Evolutionary conservation across 2,329 filamentous ascomycete species (phyloP).

Genomic region (Pezicula carpinea): DNA sequence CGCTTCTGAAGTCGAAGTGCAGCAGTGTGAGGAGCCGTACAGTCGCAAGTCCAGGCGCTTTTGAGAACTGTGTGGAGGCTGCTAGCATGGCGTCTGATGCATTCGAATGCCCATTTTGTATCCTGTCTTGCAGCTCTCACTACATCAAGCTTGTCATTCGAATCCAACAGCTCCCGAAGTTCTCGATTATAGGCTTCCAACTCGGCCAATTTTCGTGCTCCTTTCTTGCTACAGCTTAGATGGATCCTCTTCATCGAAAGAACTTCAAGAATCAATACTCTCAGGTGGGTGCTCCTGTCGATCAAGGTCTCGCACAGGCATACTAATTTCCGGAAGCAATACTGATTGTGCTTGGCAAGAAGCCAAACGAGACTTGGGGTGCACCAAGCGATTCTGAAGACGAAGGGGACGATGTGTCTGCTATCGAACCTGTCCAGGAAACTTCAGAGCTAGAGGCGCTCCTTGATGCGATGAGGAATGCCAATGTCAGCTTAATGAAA

Average conservation of each 20-base stretch:
- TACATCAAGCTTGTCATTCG: slow-evolving; percentile 12
- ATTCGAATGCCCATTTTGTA: slow-evolving; percentile 17
- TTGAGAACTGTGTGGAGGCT: slow-evolving; percentile 18
- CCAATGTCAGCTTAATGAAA: slow-evolving; percentile 19
- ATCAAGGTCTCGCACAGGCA: not conserved
- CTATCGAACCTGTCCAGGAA: not conserved
- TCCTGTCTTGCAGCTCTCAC: slow-evolving; percentile 14
- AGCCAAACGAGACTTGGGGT: slow-evolving; percentile 16
- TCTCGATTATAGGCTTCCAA: slow-evolving; percentile 17
- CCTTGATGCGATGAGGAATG: slow-evolving; percentile 13
- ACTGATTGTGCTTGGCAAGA: slow-evolving; percentile 13
- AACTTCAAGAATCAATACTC: slow-evolving; percentile 15
- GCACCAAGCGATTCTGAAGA: slow-evolving; percentile 14
- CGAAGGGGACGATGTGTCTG: not conserved
- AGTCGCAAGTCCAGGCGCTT: slow-evolving; percentile 20
- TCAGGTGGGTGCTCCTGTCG: slow-evolving; percentile 7
- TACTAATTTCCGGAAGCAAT: slow-evolving; percentile 5
- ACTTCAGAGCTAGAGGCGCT: slow-evolving; percentile 21
- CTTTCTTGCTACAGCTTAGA: slow-evolving; percentile 20
- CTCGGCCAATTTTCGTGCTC: slow-evolving; percentile 7
- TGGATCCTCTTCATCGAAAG: slow-evolving; percentile 17
- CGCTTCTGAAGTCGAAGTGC: slow-evolving; percentile 18
- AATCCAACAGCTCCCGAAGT: slow-evolving; percentile 16
- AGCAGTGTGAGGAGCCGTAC: slow-evolving; percentile 11
- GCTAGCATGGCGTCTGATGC: slow-evolving; percentile 17